phyloP scores from a whole-genome alignment of 1,284 basidiomycete species.

The Microbotryum violaceum region DNA sequence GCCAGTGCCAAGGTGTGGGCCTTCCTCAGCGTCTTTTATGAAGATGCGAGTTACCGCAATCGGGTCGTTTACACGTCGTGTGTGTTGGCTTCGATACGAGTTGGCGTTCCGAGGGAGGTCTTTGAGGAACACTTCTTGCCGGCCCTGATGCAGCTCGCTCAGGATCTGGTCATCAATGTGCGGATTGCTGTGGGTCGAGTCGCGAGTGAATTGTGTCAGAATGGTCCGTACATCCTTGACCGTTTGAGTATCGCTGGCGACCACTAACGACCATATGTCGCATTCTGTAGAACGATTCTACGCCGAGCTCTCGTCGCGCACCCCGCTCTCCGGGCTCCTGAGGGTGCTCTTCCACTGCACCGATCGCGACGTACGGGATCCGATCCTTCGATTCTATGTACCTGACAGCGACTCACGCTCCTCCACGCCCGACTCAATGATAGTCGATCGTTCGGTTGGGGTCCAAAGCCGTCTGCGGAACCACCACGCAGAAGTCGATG shows the following conservation, averaged over 20 bases:
- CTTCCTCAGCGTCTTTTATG: constrained; percentile 16
- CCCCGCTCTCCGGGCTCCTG: constrained; percentile 32
- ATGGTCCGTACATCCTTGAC: constrained; percentile 15
- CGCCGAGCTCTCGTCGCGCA: constrained; percentile 34
- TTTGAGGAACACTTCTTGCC: constrained; percentile 57
- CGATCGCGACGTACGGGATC: constrained; percentile 34
- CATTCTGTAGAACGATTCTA: constrained; percentile 30
- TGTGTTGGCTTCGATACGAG: constrained; percentile 37
- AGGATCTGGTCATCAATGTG: constrained; percentile 74
- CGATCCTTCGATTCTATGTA: constrained; percentile 20
- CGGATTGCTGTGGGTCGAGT: constrained; percentile 74
- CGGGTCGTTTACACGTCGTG: constrained; percentile 15
- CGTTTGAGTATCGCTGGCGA: too few species aligned
- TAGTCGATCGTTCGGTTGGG: too few species aligned
- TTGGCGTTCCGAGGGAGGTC: constrained; percentile 36
- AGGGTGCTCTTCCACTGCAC: constrained; percentile 30
- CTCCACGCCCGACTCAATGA: not conserved
- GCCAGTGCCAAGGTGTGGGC: constrained; percentile 14
- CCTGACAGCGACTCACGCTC: not conserved
- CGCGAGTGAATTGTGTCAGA: constrained; percentile 52
- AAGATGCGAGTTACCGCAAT: constrained; percentile 18
- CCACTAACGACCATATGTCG: too few species aligned
- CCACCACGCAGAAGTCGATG: too few species aligned
- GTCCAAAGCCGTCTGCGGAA: too few species aligned
- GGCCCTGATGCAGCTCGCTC: constrained; percentile 52